Conservation (phyloP, 352 stramenopile species). For the Phytophthora cajani region DNA sequence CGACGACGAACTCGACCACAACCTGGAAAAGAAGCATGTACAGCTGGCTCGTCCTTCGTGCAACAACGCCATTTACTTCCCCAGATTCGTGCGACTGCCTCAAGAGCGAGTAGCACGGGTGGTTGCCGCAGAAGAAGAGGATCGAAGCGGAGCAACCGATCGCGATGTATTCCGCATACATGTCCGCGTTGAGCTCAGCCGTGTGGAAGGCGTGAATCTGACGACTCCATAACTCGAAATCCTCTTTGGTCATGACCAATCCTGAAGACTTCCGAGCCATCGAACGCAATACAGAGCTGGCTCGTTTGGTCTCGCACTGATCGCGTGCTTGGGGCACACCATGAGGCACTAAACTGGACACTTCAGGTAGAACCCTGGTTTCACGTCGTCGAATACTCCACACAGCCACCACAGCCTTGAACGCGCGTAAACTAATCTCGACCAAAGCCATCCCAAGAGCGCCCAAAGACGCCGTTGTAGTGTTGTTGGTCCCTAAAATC, state of each 20-base stretch:
- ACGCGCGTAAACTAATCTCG: conserved; percentile 35
- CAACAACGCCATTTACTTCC: background rate
- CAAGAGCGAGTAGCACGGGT: conserved; percentile 29
- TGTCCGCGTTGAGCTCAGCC: conserved; percentile 30
- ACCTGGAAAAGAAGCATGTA: conserved; percentile 18
- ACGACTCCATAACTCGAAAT: conserved; percentile 16
- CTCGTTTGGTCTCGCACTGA: background rate
- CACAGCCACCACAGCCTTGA: conserved; percentile 29
- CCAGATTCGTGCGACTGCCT: conserved; percentile 2
- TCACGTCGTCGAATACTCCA: conserved; percentile 7
- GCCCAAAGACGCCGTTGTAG: conserved; percentile 16
- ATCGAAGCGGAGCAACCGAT: conserved; percentile 37
- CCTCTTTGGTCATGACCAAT: background rate
- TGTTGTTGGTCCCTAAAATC: conserved; percentile 29
- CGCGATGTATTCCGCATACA: conserved; percentile 49
- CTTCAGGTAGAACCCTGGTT: background rate
- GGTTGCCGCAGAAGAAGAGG: conserved; percentile 36
- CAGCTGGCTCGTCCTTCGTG: conserved; percentile 2
- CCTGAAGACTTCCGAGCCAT: background rate
- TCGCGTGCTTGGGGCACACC: background rate
- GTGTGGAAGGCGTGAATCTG: conserved; percentile 23
- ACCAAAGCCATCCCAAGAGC: conserved; percentile 34
- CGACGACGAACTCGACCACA: conserved; percentile 18
- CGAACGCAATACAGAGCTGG: background rate
- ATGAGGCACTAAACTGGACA: background rate